Conservation (phyloP, 257 asterid species). For the Primulina eburnea region DNA sequence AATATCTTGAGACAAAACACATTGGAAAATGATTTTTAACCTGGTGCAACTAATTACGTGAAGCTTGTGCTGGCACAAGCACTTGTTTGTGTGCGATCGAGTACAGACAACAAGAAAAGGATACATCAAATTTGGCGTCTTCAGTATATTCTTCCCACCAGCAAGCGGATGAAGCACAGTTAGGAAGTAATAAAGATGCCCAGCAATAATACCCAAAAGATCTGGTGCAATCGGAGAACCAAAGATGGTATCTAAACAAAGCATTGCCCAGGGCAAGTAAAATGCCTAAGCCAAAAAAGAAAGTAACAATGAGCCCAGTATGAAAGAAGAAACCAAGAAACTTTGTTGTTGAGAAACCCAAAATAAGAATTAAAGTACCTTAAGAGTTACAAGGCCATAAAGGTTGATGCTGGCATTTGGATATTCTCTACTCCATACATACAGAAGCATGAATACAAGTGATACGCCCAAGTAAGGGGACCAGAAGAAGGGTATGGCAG, state of each 20-base stretch:
- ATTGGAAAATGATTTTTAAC: neutral
- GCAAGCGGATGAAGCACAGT: constrained; percentile 91
- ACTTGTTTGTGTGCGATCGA: neutral
- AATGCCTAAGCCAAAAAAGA: constrained; percentile 63
- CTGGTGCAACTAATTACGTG: neutral
- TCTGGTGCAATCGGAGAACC: constrained; percentile 78
- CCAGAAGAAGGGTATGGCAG: constrained; percentile 64
- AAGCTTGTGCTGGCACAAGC: neutral
- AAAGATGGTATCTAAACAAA: constrained; percentile 76
- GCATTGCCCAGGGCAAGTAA: constrained; percentile 99
- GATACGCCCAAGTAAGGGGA: constrained; percentile 75
- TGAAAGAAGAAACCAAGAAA: neutral
- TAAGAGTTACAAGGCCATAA: constrained; percentile 81
- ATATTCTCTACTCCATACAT: constrained; percentile 93
- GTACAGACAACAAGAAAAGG: constrained; percentile 44
- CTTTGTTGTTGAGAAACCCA: neutral
- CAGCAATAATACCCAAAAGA: constrained; percentile 81
- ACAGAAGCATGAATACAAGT: constrained; percentile 93
- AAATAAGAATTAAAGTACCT: constrained; percentile 46
- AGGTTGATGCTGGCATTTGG: constrained; percentile 78
- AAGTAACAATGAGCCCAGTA: constrained; percentile 11
- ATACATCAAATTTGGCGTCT: constrained; percentile 82
- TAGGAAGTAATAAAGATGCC: constrained; percentile 88
- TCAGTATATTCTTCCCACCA: constrained; percentile 70
- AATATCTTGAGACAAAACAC: neutral